Base-by-base conservation (phyloP, 2,329 filamentous ascomycete species). In the Didymella lethalis region DNA sequence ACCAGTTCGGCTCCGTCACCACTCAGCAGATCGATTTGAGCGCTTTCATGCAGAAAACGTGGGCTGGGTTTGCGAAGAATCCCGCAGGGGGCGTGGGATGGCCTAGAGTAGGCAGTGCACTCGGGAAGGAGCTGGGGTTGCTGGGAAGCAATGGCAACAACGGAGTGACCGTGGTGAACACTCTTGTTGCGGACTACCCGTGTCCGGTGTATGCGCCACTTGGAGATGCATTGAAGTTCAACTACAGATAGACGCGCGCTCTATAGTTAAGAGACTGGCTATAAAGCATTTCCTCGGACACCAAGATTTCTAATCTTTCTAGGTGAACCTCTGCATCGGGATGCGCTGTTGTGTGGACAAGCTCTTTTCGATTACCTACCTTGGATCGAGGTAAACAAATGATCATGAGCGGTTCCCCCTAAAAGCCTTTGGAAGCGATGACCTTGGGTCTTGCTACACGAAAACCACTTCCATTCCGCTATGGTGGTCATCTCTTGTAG, bases 21-120 rank as follows among this genome's bases (percentile, higher is more conserved):
- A 34, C 43, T 11, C 57, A 64, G 50, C 61, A 71, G 38, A 63
- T 59, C 7, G 20, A 47, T 4, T 54, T 71, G 2, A 70, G 67
- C 34, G 38, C 63, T 2, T 63, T 61, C 16, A 70, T 72, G 68
- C 62, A 63, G 20, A 56, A 44, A 14, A 66, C 62, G 0, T 72
- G 69, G 69, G 68, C 68, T 4, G 56, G 44, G 0, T 72, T 71
- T 54, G 66, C 68, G 6, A 67, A 63, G 45, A 47, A 67, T 46
- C 66, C 68, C 0, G 18, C 16, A 18, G 45, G 36, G 11, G 61
- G 63, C 16, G 60, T 59, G 4, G 61, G 63, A 11, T 64, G 63
- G 61, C 46, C 51, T 2, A 61, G 41, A 16, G 57, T 63, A 10
- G 50, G 54, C 2, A 58, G 50, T 32, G 45, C 32, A 10, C 16